Evolutionary conservation across 2,329 filamentous ascomycete genomes (phyloP), one percentile per base, ranked within the genome.

Genomic region (Cryphonectria parasitica): DNA sequence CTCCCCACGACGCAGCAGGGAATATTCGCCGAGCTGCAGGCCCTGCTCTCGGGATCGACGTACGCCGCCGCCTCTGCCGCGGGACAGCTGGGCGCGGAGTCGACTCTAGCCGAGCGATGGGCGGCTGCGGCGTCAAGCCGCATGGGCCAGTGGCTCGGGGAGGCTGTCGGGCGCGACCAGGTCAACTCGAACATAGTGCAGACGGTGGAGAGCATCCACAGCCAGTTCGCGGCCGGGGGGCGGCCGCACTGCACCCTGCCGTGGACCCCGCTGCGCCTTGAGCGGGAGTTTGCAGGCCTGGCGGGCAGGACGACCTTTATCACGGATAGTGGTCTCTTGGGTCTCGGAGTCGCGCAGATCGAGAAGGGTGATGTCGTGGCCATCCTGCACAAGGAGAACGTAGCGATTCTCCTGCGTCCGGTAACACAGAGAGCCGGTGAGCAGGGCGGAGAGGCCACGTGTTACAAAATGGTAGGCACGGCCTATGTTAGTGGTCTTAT

Each of bases 401-500:
- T 56, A 19, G 56, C 68, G 11, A 6, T 66, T 22, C 17, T 66
- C 22, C 45, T 69, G 28, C 56, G 19, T 11, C 67, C 43, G 56
- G 67, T 31, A 11, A 54, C 43, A 4, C 19, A 52, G 49, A 39
- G 5, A 8, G 10, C 22, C 8, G n/a, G 22, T 6, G 39, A 34
- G 22, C 5, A 13, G 19, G 17, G 25, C 19, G 10, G 19, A 25
- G 25, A 36, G 22, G 2, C 3, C 1, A 19, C 28, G 11, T 66
- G 36, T 39, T 13, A 41, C 2, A 69, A 62, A 28, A 41, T 69
- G 68, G 68, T 69, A 3, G 68, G 68, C 15, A 69, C 54, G 54
- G 63, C 68, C 10, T 61, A 66, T 45, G 25, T 69, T n/a, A 31
- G 61, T 17, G 68, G 63, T 4, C 41, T 69, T 13, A 66, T 66